Percentiles rank a stretch among this genome's conserved stretches.
Conservation (phyloP, 2,329 filamentous ascomycete species). For the Beauveria sp. region DNA sequence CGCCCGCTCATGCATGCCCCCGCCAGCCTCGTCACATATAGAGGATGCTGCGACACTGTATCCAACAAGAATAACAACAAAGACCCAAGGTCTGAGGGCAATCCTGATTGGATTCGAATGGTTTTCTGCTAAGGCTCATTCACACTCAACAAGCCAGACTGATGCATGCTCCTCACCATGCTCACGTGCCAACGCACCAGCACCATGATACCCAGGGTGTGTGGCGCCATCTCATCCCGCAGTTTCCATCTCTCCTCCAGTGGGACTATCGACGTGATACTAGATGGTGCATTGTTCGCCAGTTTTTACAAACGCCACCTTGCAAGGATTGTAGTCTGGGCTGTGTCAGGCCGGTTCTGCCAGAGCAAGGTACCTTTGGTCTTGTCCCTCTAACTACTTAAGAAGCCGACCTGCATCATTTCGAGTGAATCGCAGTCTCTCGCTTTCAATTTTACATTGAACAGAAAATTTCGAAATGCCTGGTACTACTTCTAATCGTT, state of each 20-base stretch:
- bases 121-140: not conserved
- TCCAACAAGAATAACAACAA: not conserved
- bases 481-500: not conserved
- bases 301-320: not conserved
- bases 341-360: not conserved
- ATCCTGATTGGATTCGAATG: too few species aligned
- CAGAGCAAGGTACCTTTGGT: not conserved
- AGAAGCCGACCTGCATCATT: not conserved
- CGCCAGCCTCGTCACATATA: not conserved
- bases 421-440: too few species aligned
- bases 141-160: not conserved
- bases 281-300: not conserved
- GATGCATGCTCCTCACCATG: not conserved
- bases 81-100: too few species aligned
- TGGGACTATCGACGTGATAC: constrained; percentile 8
- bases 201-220: not conserved
- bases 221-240: not conserved
- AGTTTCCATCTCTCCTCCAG: not conserved
- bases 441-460: not conserved
- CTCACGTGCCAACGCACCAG: not conserved
- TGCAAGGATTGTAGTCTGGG: not conserved
- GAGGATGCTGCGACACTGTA: not conserved
- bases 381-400: not conserved
- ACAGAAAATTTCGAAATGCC: not conserved
- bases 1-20: not conserved